A percentile compares a stretch with the other conserved stretches of the same genome.
Conservation (phyloP, 1,284 basidiomycete species). For the Grifola frondosa region DNA sequence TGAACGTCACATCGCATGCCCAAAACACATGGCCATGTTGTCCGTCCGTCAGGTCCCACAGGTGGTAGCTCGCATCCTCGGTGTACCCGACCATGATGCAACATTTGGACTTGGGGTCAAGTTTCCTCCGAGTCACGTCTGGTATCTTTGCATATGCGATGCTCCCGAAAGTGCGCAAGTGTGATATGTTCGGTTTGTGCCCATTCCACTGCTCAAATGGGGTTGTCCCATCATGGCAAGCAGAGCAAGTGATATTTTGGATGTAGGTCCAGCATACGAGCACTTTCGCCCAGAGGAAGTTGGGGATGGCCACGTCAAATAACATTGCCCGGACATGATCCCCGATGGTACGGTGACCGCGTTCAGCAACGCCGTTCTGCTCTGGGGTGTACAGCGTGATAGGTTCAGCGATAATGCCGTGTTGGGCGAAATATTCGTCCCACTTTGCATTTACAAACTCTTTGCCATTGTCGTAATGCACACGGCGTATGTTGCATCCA, state of each 20-base stretch:
- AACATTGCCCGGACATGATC: conserved; percentile 22
- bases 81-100: conserved; percentile 1
- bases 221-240: conserved; percentile 29
- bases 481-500: conserved; percentile 1
- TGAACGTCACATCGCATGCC: neutral
- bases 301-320: conserved; percentile 25
- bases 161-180: conserved; percentile 2
- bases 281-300: conserved; percentile 39
- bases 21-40: neutral
- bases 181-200: conserved; percentile 26
- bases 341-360: conserved; percentile 30
- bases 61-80: neutral
- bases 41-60: neutral
- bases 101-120: conserved; percentile 21
- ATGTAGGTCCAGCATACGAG: conserved; percentile 32
- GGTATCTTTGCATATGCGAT: neutral
- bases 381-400: conserved; percentile 29
- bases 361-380: conserved; percentile 40
- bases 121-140: conserved; percentile 22
- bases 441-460: conserved; percentile 8
- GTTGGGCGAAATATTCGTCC: neutral
- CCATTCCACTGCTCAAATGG: conserved; percentile 29
- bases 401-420: conserved; percentile 1
- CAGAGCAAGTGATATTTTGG: conserved; percentile 28
- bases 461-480: conserved; percentile 17